Conservation (phyloP, 73 alveolate genomes). For the Effrenium voratum region DNA sequence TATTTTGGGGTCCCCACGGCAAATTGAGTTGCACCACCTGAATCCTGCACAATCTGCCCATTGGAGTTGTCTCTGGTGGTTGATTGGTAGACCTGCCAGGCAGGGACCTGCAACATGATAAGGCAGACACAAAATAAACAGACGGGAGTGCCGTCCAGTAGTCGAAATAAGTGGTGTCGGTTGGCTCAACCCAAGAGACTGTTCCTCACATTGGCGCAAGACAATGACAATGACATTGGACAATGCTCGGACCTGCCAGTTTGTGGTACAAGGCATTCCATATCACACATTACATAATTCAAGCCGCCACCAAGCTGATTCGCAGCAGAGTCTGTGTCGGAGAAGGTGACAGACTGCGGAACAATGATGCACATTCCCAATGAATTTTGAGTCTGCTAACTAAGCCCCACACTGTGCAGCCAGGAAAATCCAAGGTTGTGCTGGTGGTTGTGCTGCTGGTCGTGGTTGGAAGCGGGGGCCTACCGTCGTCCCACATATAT, state of each 20-base stretch:
- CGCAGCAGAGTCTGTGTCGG: constrained; percentile 21
- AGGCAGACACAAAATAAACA: no score
- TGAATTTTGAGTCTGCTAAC: neutral
- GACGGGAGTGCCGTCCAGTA: no score
- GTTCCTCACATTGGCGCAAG: no score
- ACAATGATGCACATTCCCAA: neutral
- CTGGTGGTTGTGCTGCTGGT: neutral
- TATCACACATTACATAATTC: neutral
- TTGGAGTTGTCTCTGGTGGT: constrained; percentile 4
- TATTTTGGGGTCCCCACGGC: no score
- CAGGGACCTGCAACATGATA: no score
- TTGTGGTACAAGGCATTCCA: neutral
- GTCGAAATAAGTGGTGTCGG: no score
- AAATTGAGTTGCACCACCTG: no score
- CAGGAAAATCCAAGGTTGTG: neutral
- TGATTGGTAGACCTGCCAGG: constrained; percentile 13
- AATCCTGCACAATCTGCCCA: neutral
- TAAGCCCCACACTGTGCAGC: neutral
- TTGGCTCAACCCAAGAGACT: no score
- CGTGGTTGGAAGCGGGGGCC: no score
- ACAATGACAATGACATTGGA: neutral
- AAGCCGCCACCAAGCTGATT: constrained; percentile 27
- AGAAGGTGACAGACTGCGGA: neutral
- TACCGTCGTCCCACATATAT: no score
- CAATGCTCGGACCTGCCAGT: no score